Conservation (phyloP, 352 stramenopile genomes). For the Pythium aphanidermatum region DNA sequence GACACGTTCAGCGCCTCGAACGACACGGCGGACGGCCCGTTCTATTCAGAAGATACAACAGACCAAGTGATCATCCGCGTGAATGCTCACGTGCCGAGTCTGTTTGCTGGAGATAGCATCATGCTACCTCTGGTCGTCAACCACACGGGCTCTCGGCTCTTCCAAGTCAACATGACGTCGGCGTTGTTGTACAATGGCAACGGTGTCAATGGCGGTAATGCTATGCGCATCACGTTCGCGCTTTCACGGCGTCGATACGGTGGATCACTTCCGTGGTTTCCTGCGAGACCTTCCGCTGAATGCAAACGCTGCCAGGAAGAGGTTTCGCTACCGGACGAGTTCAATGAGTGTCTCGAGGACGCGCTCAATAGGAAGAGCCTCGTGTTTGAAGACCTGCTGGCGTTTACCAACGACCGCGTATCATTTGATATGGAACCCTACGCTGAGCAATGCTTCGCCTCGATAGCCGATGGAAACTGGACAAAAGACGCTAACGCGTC, state of each 20-base stretch:
- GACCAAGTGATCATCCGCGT: slow-evolving; percentile 46
- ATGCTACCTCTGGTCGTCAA: slow-evolving; percentile 39
- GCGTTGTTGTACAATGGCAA: slow-evolving; percentile 17
- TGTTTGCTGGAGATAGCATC: slow-evolving; percentile 10
- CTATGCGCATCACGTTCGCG: slow-evolving; percentile 14
- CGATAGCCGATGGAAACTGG: slow-evolving; percentile 7
- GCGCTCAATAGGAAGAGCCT: neutral
- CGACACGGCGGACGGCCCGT: slow-evolving; percentile 22
- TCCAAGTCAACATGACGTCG: slow-evolving; percentile 33
- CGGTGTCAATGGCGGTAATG: slow-evolving; percentile 18
- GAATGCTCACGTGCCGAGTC: slow-evolving; percentile 15
- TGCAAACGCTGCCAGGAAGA: slow-evolving; percentile 16
- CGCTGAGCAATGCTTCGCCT: neutral
- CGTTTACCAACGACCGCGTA: neutral
- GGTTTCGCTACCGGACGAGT: slow-evolving; percentile 12
- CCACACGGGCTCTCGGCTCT: slow-evolving; percentile 33
- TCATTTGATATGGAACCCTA: neutral
- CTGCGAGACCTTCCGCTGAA: slow-evolving; percentile 13
- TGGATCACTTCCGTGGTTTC: slow-evolving; percentile 26
- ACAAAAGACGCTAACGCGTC: neutral
- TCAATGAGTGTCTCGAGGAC: slow-evolving; percentile 22
- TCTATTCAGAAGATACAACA: slow-evolving; percentile 28
- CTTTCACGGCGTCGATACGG: slow-evolving; percentile 30
- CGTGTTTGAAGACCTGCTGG: slow-evolving; percentile 21
- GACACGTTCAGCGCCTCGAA: slow-evolving; percentile 5